phyloP scores from a whole-genome alignment of 495 filamentous ascomycete genomes.

The Daldinia grandis region DNA sequence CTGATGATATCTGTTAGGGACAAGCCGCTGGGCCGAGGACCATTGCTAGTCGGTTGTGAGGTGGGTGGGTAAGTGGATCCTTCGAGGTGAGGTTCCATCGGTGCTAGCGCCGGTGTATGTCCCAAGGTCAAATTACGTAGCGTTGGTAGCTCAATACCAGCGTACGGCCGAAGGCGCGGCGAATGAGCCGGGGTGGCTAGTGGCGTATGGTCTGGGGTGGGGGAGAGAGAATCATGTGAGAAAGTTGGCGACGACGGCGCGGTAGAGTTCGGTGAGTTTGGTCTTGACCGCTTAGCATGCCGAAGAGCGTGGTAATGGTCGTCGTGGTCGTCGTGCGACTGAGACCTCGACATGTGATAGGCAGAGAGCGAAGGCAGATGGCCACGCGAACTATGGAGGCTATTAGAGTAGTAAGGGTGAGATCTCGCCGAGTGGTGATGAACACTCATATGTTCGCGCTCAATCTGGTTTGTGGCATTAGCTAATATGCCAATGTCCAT shows the following conservation, averaged over 20 bases:
- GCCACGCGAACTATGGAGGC: slow-evolving; percentile 61
- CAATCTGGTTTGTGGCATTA: slow-evolving; percentile 85
- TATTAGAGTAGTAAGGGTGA: slow-evolving; percentile 68
- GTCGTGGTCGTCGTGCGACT: slow-evolving; percentile 86
- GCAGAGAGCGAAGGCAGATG: slow-evolving; percentile 79
- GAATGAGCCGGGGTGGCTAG: slow-evolving; percentile 96
- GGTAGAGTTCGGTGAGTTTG: slow-evolving; percentile 92
- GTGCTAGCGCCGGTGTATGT: slow-evolving; percentile 87
- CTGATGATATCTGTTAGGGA: slow-evolving; percentile 93
- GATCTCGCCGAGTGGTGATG: slow-evolving; percentile 48
- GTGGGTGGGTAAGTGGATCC: slow-evolving; percentile 52
- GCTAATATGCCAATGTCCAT: slow-evolving; percentile 91
- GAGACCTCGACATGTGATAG: slow-evolving; percentile 92
- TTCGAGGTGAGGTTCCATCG: slow-evolving; percentile 83
- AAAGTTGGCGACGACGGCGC: slow-evolving; percentile 98
- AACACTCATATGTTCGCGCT: slow-evolving; percentile 71
- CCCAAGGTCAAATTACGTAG: slow-evolving; percentile 88
- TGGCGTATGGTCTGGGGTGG: slow-evolving; percentile 96
- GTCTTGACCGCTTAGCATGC: slow-evolving; percentile 84
- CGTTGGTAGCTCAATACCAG: slow-evolving; percentile 76
- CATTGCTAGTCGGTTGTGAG: slow-evolving; percentile 45
- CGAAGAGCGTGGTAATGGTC: slow-evolving; percentile 72
- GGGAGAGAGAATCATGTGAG: slow-evolving; percentile 94
- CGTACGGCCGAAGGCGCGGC: slow-evolving; percentile 83
- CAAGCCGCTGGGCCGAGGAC: slow-evolving; percentile 66